Percentiles rank a stretch among this genome's conserved stretches.
These are phyloP conservation scores for Penicillium sp. DNA, from an alignment of 2,329 filamentous ascomycete genomes.

Conservation along the genomic window DNA sequence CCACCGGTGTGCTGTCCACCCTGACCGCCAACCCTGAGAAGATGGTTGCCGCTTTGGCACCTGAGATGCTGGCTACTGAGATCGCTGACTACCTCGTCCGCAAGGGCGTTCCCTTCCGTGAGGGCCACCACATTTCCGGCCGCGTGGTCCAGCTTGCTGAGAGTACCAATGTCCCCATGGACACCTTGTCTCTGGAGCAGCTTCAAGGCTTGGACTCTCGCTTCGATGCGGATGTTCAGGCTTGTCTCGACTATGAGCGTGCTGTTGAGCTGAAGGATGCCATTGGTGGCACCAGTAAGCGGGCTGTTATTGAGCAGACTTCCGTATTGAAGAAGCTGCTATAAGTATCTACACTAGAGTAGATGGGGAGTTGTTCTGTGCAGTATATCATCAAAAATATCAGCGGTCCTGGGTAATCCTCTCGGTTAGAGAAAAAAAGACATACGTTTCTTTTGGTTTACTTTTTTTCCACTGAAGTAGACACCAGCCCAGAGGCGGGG, in stretches of 20 bases:
- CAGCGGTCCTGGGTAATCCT: conserved; percentile 6
- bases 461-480: neutral
- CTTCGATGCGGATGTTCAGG: conserved; percentile 69
- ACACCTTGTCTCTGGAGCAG: conserved; percentile 65
- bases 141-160: conserved; percentile 72
- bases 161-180: conserved; percentile 65
- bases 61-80: conserved; percentile 74
- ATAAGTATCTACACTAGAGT: conserved; percentile 12
- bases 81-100: conserved; percentile 50
- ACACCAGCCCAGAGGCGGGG: neutral
- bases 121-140: conserved; percentile 77
- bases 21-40: conserved; percentile 67
- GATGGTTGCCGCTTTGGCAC: conserved; percentile 76
- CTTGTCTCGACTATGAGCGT: conserved; percentile 76
- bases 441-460: conserved; percentile 9
- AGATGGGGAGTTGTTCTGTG: neutral
- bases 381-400: conserved; percentile 13
- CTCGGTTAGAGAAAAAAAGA: conserved; percentile 24
- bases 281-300: conserved; percentile 74
- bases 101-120: conserved; percentile 68
- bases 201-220: conserved; percentile 66
- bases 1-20: conserved; percentile 75
- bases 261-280: conserved; percentile 78
- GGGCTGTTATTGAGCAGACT: conserved; percentile 68
- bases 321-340: conserved; percentile 60